These are phyloP conservation scores for Pyricularia grisea DNA, from an alignment of 2,329 filamentous ascomycete species.

Conservation along the genomic window DNA sequence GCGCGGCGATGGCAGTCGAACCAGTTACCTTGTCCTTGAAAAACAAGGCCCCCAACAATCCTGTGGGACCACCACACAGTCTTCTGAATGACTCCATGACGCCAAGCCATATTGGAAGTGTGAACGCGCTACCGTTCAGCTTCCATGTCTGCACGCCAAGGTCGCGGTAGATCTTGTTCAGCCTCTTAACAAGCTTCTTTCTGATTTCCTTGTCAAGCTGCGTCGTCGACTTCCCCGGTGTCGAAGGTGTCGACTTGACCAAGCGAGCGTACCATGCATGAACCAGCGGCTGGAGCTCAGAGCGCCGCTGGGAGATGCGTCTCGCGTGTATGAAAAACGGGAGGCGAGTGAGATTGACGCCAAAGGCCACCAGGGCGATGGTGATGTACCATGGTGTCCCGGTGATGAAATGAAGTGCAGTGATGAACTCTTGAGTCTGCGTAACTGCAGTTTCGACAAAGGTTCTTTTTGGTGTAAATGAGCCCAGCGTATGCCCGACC, in stretches of 20 bases:
- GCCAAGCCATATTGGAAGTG: slow-evolving; percentile 38
- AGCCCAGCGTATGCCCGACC: background rate
- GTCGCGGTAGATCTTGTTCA: slow-evolving; percentile 15
- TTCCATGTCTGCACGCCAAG: slow-evolving; percentile 40
- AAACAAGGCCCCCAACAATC: slow-evolving; percentile 23
- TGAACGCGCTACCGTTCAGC: slow-evolving; percentile 25
- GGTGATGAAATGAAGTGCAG: slow-evolving; percentile 29
- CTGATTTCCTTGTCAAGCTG: slow-evolving; percentile 15
- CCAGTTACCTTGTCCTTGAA: slow-evolving; percentile 5
- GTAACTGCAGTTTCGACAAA: slow-evolving; percentile 21
- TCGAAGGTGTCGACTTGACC: slow-evolving; percentile 8
- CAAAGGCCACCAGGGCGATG: slow-evolving; percentile 41
- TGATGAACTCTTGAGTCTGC: slow-evolving; percentile 31
- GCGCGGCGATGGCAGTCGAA: slow-evolving; percentile 1
- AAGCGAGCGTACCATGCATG: slow-evolving; percentile 20
- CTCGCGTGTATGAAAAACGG: slow-evolving; percentile 34
- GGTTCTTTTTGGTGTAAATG: background rate
- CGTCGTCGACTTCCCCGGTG: background rate
- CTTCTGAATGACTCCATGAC: slow-evolving; percentile 40
- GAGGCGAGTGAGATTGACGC: slow-evolving; percentile 26
- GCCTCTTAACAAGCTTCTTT: slow-evolving; percentile 15
- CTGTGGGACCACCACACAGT: slow-evolving; percentile 30
- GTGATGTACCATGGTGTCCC: slow-evolving; percentile 43
- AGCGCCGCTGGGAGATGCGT: slow-evolving; percentile 18
- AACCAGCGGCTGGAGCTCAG: slow-evolving; percentile 19